These are phyloP conservation scores for Stenocarpella maydis DNA, from an alignment of 2,329 filamentous ascomycete genomes.

Conservation along the genomic window DNA sequence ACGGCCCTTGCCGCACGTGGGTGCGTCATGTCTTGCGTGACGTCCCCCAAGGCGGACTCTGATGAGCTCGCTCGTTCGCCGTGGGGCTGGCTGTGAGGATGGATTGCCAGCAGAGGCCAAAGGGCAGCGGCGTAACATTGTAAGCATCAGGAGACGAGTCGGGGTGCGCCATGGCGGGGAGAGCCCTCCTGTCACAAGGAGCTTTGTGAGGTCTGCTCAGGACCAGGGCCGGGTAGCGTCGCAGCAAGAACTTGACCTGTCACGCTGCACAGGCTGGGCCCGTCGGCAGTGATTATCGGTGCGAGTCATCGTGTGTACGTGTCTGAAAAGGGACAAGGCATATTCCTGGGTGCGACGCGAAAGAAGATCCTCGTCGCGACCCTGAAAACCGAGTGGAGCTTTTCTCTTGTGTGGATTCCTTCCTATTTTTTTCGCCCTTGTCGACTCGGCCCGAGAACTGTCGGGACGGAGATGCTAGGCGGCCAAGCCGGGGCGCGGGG, in stretches of 20 bases:
- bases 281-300: not conserved
- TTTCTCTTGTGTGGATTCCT: not conserved
- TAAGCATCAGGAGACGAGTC: not conserved
- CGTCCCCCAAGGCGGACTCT: constrained; percentile 26
- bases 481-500: not conserved
- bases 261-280: constrained; percentile 11
- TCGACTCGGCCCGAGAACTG: not conserved
- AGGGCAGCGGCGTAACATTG: not conserved
- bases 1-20: constrained; percentile 1
- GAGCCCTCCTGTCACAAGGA: not conserved
- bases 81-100: not conserved
- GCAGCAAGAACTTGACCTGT: not conserved
- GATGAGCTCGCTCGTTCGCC: not conserved
- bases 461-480: not conserved
- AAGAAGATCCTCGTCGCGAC: constrained; percentile 11
- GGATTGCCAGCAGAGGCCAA: not conserved
- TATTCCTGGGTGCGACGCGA: not conserved
- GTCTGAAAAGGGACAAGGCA: too few relatives aligned
- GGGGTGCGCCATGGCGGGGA: not conserved
- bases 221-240: not conserved
- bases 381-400: not conserved
- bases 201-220: not conserved
- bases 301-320: not conserved
- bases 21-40: constrained; percentile 32
- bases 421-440: not conserved